Conservation (phyloP, 257 asterid genomes). For the Linaria vulgaris region DNA sequence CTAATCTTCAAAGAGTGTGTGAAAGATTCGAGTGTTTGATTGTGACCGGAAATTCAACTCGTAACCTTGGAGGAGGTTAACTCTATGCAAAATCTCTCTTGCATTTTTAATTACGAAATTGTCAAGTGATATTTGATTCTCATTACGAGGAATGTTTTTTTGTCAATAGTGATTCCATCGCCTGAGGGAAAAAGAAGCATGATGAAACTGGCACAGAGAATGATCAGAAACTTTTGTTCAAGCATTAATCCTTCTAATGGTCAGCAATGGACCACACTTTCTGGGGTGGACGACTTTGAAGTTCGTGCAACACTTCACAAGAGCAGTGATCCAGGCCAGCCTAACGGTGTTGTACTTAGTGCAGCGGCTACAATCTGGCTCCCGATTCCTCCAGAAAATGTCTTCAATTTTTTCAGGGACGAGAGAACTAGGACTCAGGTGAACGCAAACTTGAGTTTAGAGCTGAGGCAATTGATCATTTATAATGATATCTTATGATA, state of each 20-base stretch:
- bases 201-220: conserved; percentile 91
- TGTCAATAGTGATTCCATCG: conserved; percentile 56
- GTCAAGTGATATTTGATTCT: background rate
- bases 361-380: conserved; percentile 96
- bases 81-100: background rate
- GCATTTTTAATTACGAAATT: background rate
- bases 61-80: conserved; percentile 82
- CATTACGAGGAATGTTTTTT: background rate
- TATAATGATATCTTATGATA: too few species aligned
- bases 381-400: conserved; percentile 65
- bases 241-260: conserved; percentile 73
- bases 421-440: conserved; percentile 86
- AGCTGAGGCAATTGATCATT: too few species aligned
- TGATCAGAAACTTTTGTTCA: conserved; percentile 73
- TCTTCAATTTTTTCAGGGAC: conserved; percentile 74
- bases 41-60: conserved; percentile 58
- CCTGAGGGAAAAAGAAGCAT: conserved; percentile 86
- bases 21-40: conserved; percentile 75
- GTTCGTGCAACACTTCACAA: conserved; percentile 74
- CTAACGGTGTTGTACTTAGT: conserved; percentile 76
- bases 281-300: conserved; percentile 67
- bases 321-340: conserved; percentile 80
- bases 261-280: conserved; percentile 72
- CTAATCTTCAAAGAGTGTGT: conserved; percentile 69
- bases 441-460: background rate